Evolutionary conservation across 2,329 filamentous ascomycete species (phyloP), one percentile per base, ranked within the genome.

Genomic region (Fusarium burgessii): DNA sequence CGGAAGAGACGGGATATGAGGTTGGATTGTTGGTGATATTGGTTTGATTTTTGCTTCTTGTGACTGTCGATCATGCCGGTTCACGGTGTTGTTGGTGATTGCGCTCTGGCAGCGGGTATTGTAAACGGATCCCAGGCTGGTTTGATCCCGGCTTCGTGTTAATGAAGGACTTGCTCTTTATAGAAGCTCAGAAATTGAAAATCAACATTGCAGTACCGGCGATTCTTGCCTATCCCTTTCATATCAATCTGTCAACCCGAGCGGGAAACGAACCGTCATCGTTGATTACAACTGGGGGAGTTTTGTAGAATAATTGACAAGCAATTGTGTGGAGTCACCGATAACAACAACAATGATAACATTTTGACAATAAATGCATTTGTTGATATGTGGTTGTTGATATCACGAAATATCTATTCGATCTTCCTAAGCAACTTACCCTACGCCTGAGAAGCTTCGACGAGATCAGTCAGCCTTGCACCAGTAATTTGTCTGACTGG

Each of bases 401-500:
- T 43, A n/a, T 35, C 10, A 11, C 14, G 17, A 35, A 40, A 14
- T 23, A 18, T n/a, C 2, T 15, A n/a, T 29, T 10, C 7, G 13
- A 35, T 15, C 33, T 17, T 35, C 14, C 13, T 51, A 13, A 13
- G 12, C 14, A 20, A 12, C 38, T 23, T 70, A 70, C 57, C 68
- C 67, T 70, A 51, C 10, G 32, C 17, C 18, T 29, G 18, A 23
- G 15, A 15, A 62, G 14, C 32, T 46, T 14, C n/a, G 15, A 33
- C n/a, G 13, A 33, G 35, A 6, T 13, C n/a, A 7, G 12, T 58
- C 66, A 76, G 74, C 74, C 74, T 76, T 55, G 68, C 60, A 38
- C n/a, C 35, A 47, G 41, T 25, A 3, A 18, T 25, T 7, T 11
- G 10, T 7, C 12, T 62, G 33, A 72, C 68, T 76, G 74, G 74